Conservation (phyloP, 163 green algal species). For the Scenedesmus sp. region DNA sequence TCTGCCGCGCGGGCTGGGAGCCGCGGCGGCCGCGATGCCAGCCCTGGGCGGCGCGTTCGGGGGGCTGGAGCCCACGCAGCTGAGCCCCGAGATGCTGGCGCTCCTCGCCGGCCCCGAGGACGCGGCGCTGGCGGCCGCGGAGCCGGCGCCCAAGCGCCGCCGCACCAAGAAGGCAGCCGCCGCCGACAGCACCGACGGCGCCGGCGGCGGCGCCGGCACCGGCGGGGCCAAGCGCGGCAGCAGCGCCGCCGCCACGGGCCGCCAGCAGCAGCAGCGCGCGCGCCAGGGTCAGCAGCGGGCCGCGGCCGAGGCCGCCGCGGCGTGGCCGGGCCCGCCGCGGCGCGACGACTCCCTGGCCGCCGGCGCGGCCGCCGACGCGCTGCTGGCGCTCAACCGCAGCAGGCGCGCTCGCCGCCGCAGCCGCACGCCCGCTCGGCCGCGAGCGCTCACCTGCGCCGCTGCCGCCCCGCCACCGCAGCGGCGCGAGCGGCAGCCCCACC, state of each 20-base stretch:
- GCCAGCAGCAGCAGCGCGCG: not conserved
- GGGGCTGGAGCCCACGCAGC: not conserved
- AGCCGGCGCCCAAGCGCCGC: not conserved
- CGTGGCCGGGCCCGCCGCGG: not conserved
- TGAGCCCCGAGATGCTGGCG: not conserved
- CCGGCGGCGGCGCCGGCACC: not conserved
- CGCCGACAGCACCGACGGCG: not conserved
- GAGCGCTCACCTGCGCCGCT: too few relatives aligned
- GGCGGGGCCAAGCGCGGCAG: not conserved
- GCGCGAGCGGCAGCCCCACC: not conserved
- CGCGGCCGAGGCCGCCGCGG: not conserved
- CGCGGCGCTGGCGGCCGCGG: not conserved
- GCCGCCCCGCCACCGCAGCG: not conserved
- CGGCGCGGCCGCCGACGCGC: constrained; percentile 19
- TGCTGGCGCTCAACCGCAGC: constrained; percentile 28
- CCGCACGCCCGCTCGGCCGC: too few relatives aligned
- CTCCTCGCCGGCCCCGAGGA: too few relatives aligned
- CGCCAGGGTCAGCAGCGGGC: not conserved
- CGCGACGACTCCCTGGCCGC: constrained; percentile 3
- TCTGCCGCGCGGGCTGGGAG: constrained; percentile 4
- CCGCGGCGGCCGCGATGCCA: not conserved
- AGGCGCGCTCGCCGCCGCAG: not conserved
- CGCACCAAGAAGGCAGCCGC: constrained; percentile 20
- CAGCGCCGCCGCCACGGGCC: not conserved
- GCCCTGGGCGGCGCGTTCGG: not conserved